Percentiles rank a stretch among this genome's conserved stretches.
Evolutionary conservation across 352 stramenopile species (phyloP).

Genomic region (Pythium monospermum): DNA sequence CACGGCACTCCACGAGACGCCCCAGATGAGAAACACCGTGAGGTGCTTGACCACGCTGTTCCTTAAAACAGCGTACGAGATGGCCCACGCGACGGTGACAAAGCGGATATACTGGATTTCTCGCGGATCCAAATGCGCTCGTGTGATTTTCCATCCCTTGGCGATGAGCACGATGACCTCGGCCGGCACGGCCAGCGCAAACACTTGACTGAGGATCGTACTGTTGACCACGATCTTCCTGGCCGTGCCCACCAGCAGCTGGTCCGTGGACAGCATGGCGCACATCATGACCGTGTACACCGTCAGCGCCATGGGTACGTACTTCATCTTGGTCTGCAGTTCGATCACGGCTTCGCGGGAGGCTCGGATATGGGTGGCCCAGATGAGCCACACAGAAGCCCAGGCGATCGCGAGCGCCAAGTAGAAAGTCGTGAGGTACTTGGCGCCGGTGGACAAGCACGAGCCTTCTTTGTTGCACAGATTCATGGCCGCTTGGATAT

Average conservation of each 20-base stretch:
- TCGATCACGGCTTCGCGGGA: slow-evolving; percentile 36
- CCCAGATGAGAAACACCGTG: slow-evolving; percentile 47
- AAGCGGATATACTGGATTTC: slow-evolving; percentile 58
- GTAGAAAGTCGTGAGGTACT: slow-evolving; percentile 29
- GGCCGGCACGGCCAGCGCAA: slow-evolving; percentile 37
- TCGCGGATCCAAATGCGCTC: slow-evolving; percentile 29
- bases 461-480: slow-evolving; percentile 34
- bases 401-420: slow-evolving; percentile 30
- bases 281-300: slow-evolving; percentile 28
- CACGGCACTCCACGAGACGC: slow-evolving; percentile 41
- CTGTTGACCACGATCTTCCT: slow-evolving; percentile 32
- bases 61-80: slow-evolving; percentile 36
- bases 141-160: slow-evolving; percentile 72
- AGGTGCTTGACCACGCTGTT: slow-evolving; percentile 39
- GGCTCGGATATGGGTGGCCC: slow-evolving; percentile 43
- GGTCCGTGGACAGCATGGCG: slow-evolving; percentile 27
- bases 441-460: slow-evolving; percentile 27
- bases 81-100: slow-evolving; percentile 45
- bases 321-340: slow-evolving; percentile 51
- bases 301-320: slow-evolving; percentile 34
- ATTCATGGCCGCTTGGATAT: slow-evolving; percentile 44
- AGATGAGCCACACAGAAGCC: slow-evolving; percentile 32
- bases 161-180: slow-evolving; percentile 53
- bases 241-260: slow-evolving; percentile 29
- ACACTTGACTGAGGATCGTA: slow-evolving; percentile 34